These are phyloP conservation scores for Rhipidocladum racemiflorum DNA, from an alignment of 176 grass and related monocot genomes.

Conservation along the genomic window DNA sequence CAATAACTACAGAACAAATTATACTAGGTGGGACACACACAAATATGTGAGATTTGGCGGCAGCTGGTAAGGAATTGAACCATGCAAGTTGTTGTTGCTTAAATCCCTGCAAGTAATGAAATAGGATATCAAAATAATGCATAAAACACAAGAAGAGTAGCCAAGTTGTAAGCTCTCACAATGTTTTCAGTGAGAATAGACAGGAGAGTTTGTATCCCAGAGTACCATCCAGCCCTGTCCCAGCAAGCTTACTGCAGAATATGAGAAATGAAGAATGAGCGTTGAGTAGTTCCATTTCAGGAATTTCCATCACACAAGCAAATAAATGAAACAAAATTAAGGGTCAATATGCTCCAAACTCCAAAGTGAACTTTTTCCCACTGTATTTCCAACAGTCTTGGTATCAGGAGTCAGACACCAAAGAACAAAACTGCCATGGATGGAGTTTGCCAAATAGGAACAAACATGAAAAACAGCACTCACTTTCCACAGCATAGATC, in stretches of 20 bases:
- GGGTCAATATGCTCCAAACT: background rate
- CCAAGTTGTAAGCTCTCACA: conserved; percentile 56
- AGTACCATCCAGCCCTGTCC: conserved; percentile 65
- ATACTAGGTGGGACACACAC: conserved; percentile 47
- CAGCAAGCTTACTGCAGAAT: conserved; percentile 63
- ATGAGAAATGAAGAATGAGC: conserved; percentile 17
- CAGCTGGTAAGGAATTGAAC: conserved; percentile 83
- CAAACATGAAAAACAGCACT: background rate
- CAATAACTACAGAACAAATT: background rate
- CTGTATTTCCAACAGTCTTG: background rate
- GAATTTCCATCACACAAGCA: conserved; percentile 21
- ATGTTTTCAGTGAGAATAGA: conserved; percentile 69
- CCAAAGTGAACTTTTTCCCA: background rate
- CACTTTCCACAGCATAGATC: conserved; percentile 5
- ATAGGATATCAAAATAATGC: conserved; percentile 13
- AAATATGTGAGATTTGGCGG: conserved; percentile 83
- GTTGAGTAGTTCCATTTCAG: background rate
- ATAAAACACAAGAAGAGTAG: background rate
- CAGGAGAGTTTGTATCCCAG: conserved; percentile 79
- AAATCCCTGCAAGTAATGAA: conserved; percentile 68
- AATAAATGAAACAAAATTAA: background rate
- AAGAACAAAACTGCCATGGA: background rate
- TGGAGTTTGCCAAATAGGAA: background rate
- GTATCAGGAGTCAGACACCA: background rate
- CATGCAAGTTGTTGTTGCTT: conserved; percentile 77